These are phyloP conservation scores for Talaromyces sp. DNA, from an alignment of 2,329 filamentous ascomycete species.

Conservation along the genomic window DNA sequence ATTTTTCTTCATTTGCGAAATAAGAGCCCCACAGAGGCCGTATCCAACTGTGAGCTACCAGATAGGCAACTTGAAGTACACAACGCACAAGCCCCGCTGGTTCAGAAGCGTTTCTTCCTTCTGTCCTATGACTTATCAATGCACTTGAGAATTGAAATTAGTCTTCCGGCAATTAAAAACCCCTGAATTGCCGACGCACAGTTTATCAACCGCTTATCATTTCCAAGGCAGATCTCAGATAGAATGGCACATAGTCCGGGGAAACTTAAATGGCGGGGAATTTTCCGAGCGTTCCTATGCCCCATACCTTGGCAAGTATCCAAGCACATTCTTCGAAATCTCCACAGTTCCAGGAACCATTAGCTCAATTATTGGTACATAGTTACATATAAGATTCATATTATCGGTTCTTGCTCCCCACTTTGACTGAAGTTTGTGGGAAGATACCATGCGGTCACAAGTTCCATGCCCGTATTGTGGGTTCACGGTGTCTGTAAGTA, in stretches of 20 bases:
- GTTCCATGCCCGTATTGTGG: neutral
- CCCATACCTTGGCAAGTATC: neutral
- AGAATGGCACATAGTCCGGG: constrained; percentile 7
- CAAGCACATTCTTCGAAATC: neutral
- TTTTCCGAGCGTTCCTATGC: constrained; percentile 3
- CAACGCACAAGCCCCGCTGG: neutral
- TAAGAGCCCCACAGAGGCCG: neutral
- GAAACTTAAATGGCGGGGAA: constrained; percentile 12
- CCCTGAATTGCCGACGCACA: neutral
- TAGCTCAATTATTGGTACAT: neutral
- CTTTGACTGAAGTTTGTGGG: neutral
- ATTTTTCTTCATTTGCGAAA: neutral
- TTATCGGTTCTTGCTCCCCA: neutral
- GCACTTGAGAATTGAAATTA: neutral
- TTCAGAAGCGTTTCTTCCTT: neutral
- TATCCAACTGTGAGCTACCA: neutral
- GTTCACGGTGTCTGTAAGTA: neutral
- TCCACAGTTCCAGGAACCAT: neutral
- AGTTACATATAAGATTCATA: neutral
- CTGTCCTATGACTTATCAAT: neutral
- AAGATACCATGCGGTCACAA: neutral
- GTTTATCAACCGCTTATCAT: neutral
- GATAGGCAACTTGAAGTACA: neutral
- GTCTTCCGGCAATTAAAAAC: neutral
- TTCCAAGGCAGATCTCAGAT: neutral